Base-by-base conservation (phyloP, 805 yeast species). In the Ogataea methylovora region DNA sequence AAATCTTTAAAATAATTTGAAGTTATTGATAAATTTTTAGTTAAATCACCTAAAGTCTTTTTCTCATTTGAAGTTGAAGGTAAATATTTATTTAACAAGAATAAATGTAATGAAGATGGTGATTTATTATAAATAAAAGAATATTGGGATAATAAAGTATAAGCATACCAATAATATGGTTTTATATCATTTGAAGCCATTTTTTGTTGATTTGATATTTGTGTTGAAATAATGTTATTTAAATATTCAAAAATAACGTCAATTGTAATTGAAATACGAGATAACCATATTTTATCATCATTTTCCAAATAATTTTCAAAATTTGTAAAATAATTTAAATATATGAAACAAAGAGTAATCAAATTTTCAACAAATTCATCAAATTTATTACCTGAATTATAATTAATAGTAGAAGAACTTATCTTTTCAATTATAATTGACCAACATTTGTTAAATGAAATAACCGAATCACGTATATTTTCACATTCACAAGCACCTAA, bases 171-270 rank as follows among this genome's bases (percentile, higher is more conserved):
- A 35, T 58, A 58, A 34, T 58, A 51, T 26, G 48, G 40, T 17
- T 49, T 51, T 27, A 50, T 42, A 27, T 46, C 37, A 7, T 24
- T 33, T 15, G 18, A 38, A 7, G 12, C 9, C 9, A 4, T 8
- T 8, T 9, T 14, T 17, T 9, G 6, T 7, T 21, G 12, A 4
- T 30, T 22, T 30, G 16, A 16, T 34, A 69, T 50, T 30, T 70
- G 66, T 17, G 69, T 60, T 38, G 54, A 55, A 22, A 66, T 55
- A 12, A 68, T 64, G 38, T 71, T 71, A 43, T 73, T 69, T 32
- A 74, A 52, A 41, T 69, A 69, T 41, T 70, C 69, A 39, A 73
- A 56, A 5, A 72, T 56, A 24, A 71, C 62, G 35, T 69, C 72
- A 19, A 65, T 61, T 22, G 67, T 65, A n/a, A 70, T 50, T 3